Conservation (phyloP, 345 rosid species). For the Passiflora organensis region DNA sequence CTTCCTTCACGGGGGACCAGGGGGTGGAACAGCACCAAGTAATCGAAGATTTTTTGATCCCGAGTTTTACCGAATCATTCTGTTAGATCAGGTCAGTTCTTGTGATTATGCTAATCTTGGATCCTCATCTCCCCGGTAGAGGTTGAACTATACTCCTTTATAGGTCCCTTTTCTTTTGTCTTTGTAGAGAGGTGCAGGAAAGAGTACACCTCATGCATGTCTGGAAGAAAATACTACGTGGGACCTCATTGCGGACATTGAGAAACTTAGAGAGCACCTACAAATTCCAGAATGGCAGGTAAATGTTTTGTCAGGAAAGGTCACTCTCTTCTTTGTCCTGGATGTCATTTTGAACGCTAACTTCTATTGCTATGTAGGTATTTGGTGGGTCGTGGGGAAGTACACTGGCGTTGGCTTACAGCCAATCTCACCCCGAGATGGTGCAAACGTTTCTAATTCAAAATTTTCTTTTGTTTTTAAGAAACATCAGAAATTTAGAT, state of each 20-base stretch:
- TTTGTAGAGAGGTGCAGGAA: constrained; percentile 82
- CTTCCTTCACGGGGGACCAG: constrained; percentile 99
- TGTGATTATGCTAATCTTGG: background rate
- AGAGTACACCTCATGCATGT: constrained; percentile 96
- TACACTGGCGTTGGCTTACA: constrained; percentile 82
- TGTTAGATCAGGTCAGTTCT: constrained; percentile 76
- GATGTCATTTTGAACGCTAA: background rate
- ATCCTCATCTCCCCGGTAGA: constrained; percentile 3
- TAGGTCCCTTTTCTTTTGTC: background rate
- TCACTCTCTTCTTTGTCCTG: background rate
- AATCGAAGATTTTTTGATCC: constrained; percentile 89
- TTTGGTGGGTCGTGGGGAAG: constrained; percentile 99
- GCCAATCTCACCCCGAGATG: constrained; percentile 85
- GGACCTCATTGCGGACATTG: constrained; percentile 82
- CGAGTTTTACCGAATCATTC: constrained; percentile 65
- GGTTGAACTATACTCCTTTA: background rate
- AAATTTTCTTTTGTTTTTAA: constrained; percentile 3
- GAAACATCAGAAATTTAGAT: constrained; percentile 3
- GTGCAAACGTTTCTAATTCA: constrained; percentile 24
- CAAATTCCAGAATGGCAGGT: constrained; percentile 94
- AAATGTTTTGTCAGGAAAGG: constrained; percentile 6
- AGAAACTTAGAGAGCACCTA: constrained; percentile 74
- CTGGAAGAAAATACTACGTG: constrained; percentile 86
- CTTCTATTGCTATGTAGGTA: constrained; percentile 36
- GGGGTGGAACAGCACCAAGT: constrained; percentile 79